phyloP scores from a whole-genome alignment of 148 eudicot genomes.

The Heliosperma pusillum region DNA sequence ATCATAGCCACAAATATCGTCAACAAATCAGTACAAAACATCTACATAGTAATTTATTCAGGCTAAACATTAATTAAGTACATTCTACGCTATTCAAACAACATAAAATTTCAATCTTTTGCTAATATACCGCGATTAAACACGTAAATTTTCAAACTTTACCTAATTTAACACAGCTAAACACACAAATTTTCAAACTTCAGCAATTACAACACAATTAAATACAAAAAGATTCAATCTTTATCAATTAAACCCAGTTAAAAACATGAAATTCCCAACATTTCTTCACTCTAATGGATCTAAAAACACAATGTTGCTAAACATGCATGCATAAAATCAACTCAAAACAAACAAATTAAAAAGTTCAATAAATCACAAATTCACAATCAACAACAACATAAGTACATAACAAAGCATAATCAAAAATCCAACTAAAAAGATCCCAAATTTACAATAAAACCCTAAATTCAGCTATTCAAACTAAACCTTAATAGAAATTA shows the following conservation, averaged over 20 bases:
- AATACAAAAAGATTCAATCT: neutral
- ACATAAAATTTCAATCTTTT: constrained; percentile 4
- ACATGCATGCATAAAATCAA: constrained; percentile 13
- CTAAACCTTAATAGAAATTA: neutral
- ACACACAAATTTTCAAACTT: neutral
- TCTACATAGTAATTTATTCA: neutral
- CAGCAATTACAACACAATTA: neutral
- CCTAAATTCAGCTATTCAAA: constrained; percentile 3
- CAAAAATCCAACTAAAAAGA: neutral
- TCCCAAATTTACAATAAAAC: neutral
- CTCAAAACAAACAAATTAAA: neutral
- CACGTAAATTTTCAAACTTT: neutral
- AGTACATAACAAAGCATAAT: neutral
- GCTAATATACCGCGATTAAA: neutral
- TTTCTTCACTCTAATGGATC: neutral
- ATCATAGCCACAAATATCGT: neutral
- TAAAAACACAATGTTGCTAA: constrained; percentile 1
- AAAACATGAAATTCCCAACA: neutral
- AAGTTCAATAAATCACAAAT: neutral
- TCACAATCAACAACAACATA: neutral
- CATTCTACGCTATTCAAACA: neutral
- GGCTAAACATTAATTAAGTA: too few species aligned
- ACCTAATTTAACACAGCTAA: neutral
- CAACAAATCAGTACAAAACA: neutral
- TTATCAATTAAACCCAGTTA: neutral